Evolutionary conservation across 2,329 filamentous ascomycete species (phyloP), one percentile per base, ranked within the genome.

Genomic region (Arachnomyces sp.): DNA sequence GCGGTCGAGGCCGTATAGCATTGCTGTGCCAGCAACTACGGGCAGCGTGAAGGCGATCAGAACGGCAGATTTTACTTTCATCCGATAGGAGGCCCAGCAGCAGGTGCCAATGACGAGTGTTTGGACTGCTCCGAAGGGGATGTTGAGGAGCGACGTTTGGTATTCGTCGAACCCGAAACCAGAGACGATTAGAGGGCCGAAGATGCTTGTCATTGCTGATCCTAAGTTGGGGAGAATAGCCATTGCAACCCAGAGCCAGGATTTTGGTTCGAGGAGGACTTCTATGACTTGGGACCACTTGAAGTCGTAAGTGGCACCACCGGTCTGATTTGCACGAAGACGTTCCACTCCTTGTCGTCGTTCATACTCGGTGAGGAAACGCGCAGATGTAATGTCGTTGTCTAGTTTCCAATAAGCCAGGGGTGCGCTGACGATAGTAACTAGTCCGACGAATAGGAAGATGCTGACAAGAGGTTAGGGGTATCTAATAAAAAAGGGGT

Each of bases 71-170:
- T 84, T 84, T 48, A 75, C 53, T 1, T 70, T 70, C 28, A 71
- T 70, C 9, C 68, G 73, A 40, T 76, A 71, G 0, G 77, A 77
- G 0, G 77, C 66, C 47, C 69, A 82, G 0, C 78, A 77, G 0
- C 71, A 67, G 4, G 73, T 54, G 2, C 83, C 57, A 42, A 83
- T 79, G 35, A 79, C 62, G 7, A 77, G 52, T 25, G 75, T 65
- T 54, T 83, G 79, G 4, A 82, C 56, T 0, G 70, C 71, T 1
- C 79, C 79, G 44, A 82, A 82, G 0, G 80, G 80, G 47, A 83
- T 82, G 53, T 80, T 82, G 13, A 83, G 67, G 3, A 83, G 61
- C 3, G 73, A 76, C 0, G 77, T 75, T 2, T 51, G 64, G 56
- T 71, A 75, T 39, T 73, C 72, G 54, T 78, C 70, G 45, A 74